Base-by-base conservation (phyloP, 2,329 filamentous ascomycete genomes). In the Penicillium fuscoglaucum region DNA sequence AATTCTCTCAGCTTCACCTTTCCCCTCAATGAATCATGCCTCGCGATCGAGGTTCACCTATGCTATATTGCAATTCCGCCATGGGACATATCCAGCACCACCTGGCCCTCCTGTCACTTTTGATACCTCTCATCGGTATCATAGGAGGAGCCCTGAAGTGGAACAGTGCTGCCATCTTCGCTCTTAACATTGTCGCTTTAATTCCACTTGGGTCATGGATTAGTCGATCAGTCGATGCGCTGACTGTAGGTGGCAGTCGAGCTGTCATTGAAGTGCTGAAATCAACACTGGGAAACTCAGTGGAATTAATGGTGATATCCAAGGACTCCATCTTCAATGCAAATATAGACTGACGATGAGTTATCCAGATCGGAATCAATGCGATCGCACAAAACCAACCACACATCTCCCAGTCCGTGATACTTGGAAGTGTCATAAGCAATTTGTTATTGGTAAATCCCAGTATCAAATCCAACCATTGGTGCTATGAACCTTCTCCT, bases 101-200 rank as follows among this genome's bases (percentile, higher is more conserved):
- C 28, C 44, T 55, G 1, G 43, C 35, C 13, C n/a, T 50, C 17
- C 87, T 95, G 78, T 95, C 95, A 68, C 70, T 93, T 24, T 76
- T 96, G n/a, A 78, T 95, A 19, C 58, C 93, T 13, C 84, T 87
- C 21, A 89, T 90, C 9, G 90, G 91, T 37, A 89, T 95, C 61
- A 87, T 83, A 1, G 75, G 91, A 50, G 83, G 88, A 66, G 90
- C 87, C 67, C 74, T 85, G 15, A 64, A 75, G 10, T 74, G 87
- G 57, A 79, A 81, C 68, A 77, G 79, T 6, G 79, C 86, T 50
- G 80, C 80, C 19, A 79, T 91, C 51, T 96, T 96, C 68, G 82
- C 90, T 51, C 82, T 96, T 76, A 96, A 96, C 77, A 96, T 96
- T 68, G 82, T 95, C 57, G 91, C 91, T 63, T 93, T 96, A 63